Evolutionary conservation across 768 basidiomycete genomes (phyloP).

Genomic region (Coprinellus micaceus): DNA sequence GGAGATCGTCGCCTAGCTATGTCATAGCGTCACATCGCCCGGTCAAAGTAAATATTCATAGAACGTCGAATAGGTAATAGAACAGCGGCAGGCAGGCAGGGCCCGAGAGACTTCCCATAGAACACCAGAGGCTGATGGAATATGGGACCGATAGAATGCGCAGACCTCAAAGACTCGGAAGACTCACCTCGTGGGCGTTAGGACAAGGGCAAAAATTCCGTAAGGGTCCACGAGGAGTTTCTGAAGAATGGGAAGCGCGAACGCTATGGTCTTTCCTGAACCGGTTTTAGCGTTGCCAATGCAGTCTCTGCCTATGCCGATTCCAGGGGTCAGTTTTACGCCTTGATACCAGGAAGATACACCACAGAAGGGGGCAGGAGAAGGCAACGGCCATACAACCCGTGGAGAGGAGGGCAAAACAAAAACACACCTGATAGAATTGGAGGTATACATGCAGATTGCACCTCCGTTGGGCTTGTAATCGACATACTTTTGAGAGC

Average conservation of each 20-base stretch:
- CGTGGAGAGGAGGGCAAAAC: background rate
- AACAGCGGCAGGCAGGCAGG: too few species aligned
- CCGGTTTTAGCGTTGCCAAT: constrained; percentile 98
- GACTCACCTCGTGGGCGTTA: constrained; percentile 98
- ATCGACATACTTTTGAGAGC: constrained; percentile 85
- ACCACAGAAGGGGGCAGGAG: background rate
- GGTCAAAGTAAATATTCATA: too few species aligned
- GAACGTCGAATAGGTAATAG: too few species aligned
- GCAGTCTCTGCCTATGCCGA: constrained; percentile 76
- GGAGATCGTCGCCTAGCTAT: constrained; percentile 14
- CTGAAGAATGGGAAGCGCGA: constrained; percentile 93
- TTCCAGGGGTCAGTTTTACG: too few species aligned
- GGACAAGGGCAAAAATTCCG: constrained; percentile 87
- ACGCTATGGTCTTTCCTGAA: constrained; percentile 96
- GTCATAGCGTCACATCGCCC: too few species aligned
- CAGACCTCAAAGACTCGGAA: too few species aligned
- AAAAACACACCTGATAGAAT: constrained; percentile 64
- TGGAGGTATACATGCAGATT: constrained; percentile 85
- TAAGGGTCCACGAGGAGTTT: constrained; percentile 85
- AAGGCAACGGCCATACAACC: too few species aligned
- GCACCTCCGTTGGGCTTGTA: constrained; percentile 78
- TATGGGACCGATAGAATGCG: too few species aligned
- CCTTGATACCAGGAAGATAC: too few species aligned
- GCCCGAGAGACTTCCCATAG: too few species aligned
- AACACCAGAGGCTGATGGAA: too few species aligned